Evolutionary conservation across 148 eudicot genomes (phyloP).

Genomic region (Cornus controversa): DNA sequence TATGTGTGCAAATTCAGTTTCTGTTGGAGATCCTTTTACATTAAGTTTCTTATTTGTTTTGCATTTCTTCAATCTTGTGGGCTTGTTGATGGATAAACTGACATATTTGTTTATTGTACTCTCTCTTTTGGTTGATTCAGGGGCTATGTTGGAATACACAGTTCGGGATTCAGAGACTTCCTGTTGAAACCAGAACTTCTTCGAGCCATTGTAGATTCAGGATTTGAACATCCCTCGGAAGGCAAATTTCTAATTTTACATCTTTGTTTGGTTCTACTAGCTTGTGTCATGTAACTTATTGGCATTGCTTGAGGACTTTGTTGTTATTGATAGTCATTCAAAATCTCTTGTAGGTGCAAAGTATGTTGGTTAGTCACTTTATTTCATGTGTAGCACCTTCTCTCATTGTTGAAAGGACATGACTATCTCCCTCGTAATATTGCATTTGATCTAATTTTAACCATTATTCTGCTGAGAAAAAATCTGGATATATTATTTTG

Average conservation of each 20-base stretch:
- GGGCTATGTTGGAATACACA: conserved; percentile 68
- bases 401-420: too few species aligned
- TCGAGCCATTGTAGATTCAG: conserved; percentile 61
- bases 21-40: neutral
- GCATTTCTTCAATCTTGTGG: neutral
- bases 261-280: neutral
- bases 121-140: conserved; percentile 19
- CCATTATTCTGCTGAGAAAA: too few species aligned
- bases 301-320: too few species aligned
- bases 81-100: neutral
- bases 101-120: neutral
- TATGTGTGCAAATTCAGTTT: too few species aligned
- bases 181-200: conserved; percentile 63
- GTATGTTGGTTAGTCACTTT: too few species aligned
- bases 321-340: too few species aligned
- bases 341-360: too few species aligned
- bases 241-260: conserved; percentile 30
- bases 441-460: too few species aligned
- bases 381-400: too few species aligned
- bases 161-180: conserved; percentile 69
- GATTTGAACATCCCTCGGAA: conserved; percentile 70
- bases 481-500: too few species aligned
- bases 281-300: too few species aligned
- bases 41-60: neutral
- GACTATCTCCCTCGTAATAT: too few species aligned